Base-by-base conservation (phyloP, 257 asterid genomes). In the Solanum bulbocastanum region DNA sequence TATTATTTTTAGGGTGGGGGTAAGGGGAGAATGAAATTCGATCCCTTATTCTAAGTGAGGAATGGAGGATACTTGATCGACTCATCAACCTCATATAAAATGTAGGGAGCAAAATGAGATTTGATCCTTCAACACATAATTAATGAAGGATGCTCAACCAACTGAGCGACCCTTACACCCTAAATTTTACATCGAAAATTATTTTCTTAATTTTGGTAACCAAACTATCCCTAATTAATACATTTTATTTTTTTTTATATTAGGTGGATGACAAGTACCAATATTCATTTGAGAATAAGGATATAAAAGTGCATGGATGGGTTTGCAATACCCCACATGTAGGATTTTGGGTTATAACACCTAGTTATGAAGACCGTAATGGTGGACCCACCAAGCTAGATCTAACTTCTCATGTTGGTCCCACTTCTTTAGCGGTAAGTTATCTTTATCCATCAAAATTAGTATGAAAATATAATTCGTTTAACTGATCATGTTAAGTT, bases 301-400 rank as follows among this genome's bases (percentile, higher is more conserved):
- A 88, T 46, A 86, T 35, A 18, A 62, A 44, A 10, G 88, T 85
- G 25, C 90, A 88, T 62, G 90, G 90, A 30, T 85, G 90, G 90
- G 20, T 86, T 52, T 74, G 86, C 25, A 40, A 33, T n/a, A 62
- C 83, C 9, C 86, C 83, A n/a, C 71, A 23, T 1, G 74, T 88
- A 10, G 90, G 90, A 16, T 88, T 88, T 88, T 88, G 90, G 90
- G 39, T 88, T 8, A 86, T 88, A n/a, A 88, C 90, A 16, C 87
- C 87, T 40, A 78, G 76, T 69, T 18, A 66, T 69, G 90, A 88
- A 75, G 87, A 58, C 5, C 87, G 88, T 25, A 40, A 75, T 23
- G 88, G 88, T 4, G 90, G 90, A 27, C 90, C 90, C 10, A n/a
- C 56, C 23, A 88, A 86, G 49, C 88, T 78, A 58, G 90, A 86